Base-by-base conservation (phyloP, 1,284 basidiomycete genomes). In the Malassezia equina region DNA sequence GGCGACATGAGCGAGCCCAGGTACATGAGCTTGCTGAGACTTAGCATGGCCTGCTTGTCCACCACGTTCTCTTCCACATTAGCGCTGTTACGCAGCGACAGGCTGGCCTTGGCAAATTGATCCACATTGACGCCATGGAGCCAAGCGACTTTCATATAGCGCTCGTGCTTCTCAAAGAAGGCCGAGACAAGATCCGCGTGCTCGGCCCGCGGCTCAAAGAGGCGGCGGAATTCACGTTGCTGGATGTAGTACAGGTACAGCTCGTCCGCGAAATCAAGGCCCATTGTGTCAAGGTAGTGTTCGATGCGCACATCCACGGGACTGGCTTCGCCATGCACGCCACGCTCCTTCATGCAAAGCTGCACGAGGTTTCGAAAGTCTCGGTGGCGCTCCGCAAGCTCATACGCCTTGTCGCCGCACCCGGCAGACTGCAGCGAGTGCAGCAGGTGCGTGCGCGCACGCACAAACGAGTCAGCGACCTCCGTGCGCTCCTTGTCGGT, bases 21-120 rank as follows among this genome's bases (percentile, higher is more conserved):
- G 55, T 87, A 83, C 0, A 86, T 80, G 6, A 98, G 81, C 76
- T 96, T 96, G 40, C 86, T 86, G 27, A 98, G 82, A 67, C 89
- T 91, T 51, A 93, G 81, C 80, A 90, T 85, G 46, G 93, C 78
- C 88, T 94, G 46, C 39, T 69, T 45, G 36, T 61, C 60, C 17
- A 36, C 32, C 31, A 63, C 17, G 12, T 40, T 31, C 76, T 84
- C 84, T 3, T 75, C 75, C 6, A 83, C 83, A 21, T 75, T 71
- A 4, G 86, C 80, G 59, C 86, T 86, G 15, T 69, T 65, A 12
- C 56, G 53, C 33, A 96, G 78, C 11, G 84, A 80, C 15, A 75
- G 66, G 1, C 85, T 83, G 2, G 89, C 88, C 3, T 78, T 76
- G 7, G 79, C 81, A 70, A 83, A 88, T 33, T 82, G 79, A 19